phyloP scores from a whole-genome alignment of 495 filamentous ascomycete species.

The Massariosphaeria phaeospora region DNA sequence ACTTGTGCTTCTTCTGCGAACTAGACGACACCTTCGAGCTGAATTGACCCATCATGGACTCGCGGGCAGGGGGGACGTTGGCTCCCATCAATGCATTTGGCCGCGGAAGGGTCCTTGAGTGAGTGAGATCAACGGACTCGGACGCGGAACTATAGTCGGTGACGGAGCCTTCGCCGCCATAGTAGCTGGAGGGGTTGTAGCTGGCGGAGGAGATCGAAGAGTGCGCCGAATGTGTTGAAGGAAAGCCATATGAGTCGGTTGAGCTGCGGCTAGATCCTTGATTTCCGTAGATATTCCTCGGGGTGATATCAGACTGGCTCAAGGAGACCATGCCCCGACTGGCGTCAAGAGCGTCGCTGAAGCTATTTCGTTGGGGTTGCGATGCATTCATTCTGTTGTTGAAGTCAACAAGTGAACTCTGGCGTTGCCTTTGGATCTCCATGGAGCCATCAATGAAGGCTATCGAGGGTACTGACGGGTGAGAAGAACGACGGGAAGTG shows the following conservation, averaged over 20 bases:
- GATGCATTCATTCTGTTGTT: slow-evolving; percentile 52
- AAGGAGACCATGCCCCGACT: slow-evolving; percentile 89
- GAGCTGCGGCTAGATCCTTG: slow-evolving; percentile 62
- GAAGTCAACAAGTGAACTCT: slow-evolving; percentile 60
- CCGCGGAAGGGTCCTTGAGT: slow-evolving; percentile 75
- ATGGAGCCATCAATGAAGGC: slow-evolving; percentile 46
- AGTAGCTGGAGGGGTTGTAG: slow-evolving; percentile 58
- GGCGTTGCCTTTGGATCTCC: slow-evolving; percentile 45
- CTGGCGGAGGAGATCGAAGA: slow-evolving; percentile 88
- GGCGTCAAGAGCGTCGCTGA: slow-evolving; percentile 81
- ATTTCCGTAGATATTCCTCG: slow-evolving; percentile 75
- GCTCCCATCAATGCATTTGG: slow-evolving; percentile 65
- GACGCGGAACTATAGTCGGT: slow-evolving; percentile 91
- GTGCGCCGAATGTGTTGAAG: slow-evolving; percentile 80
- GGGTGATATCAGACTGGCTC: slow-evolving; percentile 77
- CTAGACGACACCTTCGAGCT: slow-evolving; percentile 94
- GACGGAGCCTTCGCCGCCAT: slow-evolving; percentile 79
- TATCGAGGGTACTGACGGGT: slow-evolving; percentile 73
- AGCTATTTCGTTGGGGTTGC: slow-evolving; percentile 60
- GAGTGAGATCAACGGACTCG: slow-evolving; percentile 76
- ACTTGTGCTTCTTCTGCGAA: slow-evolving; percentile 99
- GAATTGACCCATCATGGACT: slow-evolving; percentile 98
- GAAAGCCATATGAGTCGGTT: slow-evolving; percentile 90
- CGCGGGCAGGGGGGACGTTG: slow-evolving; percentile 71
- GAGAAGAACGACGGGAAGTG: slow-evolving; percentile 72